These are phyloP conservation scores for Tothia fuscella DNA, from an alignment of 2,329 filamentous ascomycete genomes.

Conservation along the genomic window DNA sequence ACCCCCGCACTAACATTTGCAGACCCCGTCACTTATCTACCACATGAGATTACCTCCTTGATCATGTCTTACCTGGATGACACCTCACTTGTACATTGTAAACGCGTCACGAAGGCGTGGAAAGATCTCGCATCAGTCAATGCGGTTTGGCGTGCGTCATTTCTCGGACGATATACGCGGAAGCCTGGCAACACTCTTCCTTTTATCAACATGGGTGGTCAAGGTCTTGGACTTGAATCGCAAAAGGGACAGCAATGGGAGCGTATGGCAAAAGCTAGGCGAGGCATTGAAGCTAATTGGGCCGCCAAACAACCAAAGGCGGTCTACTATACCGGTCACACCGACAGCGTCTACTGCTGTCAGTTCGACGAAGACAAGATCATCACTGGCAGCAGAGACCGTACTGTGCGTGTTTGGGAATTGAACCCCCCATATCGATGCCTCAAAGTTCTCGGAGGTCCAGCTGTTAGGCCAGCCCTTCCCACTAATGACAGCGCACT, in stretches of 20 bases:
- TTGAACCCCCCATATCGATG: constrained; percentile 72
- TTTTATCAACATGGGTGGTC: constrained; percentile 34
- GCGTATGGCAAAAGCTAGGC: constrained; percentile 66
- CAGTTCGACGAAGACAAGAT: constrained; percentile 98
- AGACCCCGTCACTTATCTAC: constrained; percentile 44
- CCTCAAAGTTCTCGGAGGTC: constrained; percentile 69
- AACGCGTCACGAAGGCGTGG: constrained; percentile 48
- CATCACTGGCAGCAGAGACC: constrained; percentile 89
- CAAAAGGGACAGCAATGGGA: constrained; percentile 60
- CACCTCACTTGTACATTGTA: constrained; percentile 40
- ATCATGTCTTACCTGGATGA: constrained; percentile 50
- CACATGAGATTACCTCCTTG: constrained; percentile 46
- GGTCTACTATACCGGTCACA: constrained; percentile 84
- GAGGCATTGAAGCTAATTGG: constrained; percentile 70
- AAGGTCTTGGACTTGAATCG: constrained; percentile 41
- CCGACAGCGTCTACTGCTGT: constrained; percentile 92
- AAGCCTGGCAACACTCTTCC: constrained; percentile 33
- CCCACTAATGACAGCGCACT: constrained; percentile 35
- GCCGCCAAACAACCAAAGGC: constrained; percentile 54
- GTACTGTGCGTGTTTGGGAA: constrained; percentile 93
- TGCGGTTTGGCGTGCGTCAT: constrained; percentile 52
- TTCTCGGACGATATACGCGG: constrained; percentile 41
- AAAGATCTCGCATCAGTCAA: constrained; percentile 40
- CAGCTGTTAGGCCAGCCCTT: constrained; percentile 43
- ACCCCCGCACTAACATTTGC: no score